Evolutionary conservation across 257 asterid genomes (phyloP), one percentile per base, ranked within the genome.

Genomic region (Solanum gandarillasii): DNA sequence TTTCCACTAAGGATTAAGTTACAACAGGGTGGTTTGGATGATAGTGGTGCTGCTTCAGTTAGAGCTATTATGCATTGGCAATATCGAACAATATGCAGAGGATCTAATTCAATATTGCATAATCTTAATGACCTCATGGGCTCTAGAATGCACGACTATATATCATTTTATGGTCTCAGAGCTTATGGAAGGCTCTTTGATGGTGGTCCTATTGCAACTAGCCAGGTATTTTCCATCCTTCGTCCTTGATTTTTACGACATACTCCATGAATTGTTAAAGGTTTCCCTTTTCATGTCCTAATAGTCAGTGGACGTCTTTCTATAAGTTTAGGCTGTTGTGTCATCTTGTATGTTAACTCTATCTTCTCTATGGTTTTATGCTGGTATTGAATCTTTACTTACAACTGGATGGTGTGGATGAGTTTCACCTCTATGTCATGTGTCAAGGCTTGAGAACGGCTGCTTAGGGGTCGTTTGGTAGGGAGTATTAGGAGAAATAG

Each of bases 1-100:
- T 78, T 65, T 87, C 86, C 58, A 91, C 88, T 76, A n/a, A 60
- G 74, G 90, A 62, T 83, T 88, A 48, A 14, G 75, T 73, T 78
- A 88, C 87, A 78, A 88, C 90, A 96, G 98, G 99, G 99, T 83
- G 98, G 99, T 84, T 93, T 95, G 91, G 99, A 96, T 92, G 98
- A 96, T 90, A 95, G 96, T 87, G 99, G 99, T 88, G 98, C 99
- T 82, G 99, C 99, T 88, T 95, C 99, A 89, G 98, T 95, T 87
- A 92, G 99, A 90, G 99, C 99, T 88, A 95, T 96, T 88, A 95
- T 96, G 98, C 99, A 94, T 91, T 96, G 99, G 99, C 98, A 95
- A 87, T 95, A 95, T 87, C 94, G 99, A 89, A 94, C 99, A 88
- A 95, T 96, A 87, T 91, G 92, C 91, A 91, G 98, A 88, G 98